Evolutionary conservation across 2,329 filamentous ascomycete genomes (phyloP), one percentile per base, ranked within the genome.

Genomic region (Calonectria pseudoturangicola): DNA sequence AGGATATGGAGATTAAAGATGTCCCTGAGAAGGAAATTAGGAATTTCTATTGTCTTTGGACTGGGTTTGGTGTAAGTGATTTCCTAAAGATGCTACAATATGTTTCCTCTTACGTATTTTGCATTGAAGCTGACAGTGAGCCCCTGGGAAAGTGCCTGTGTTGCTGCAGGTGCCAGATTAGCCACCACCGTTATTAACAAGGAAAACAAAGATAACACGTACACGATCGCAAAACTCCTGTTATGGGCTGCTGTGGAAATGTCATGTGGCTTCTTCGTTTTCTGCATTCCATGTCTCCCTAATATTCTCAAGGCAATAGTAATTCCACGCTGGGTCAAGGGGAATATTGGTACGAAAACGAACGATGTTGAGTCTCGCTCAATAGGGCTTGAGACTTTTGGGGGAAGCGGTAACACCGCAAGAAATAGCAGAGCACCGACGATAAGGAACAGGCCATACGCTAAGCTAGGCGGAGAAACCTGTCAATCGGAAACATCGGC

Each of bases 1-100:
- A 36, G 30, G 10, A 58, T 58, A 58, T 58, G 51, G 51, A 58
- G 51, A 58, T 3, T 58, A 10, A 58, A 58, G n/a, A 58, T 58
- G 51, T 58, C 51, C 2, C 15, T 33, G 21, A 30, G 30, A 33
- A 58, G 51, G 21, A 58, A 58, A 12, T 58, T 58, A 5, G 51
- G 51, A 7, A 21, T 58, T 2, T 58, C 51, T 21, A 39, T 58
- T 39, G 51, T 58, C 30, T 58, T 58, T 39, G 51, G 51, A 16
- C 25, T 58, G 51, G 51, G 51, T 13, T 39, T 58, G 4, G 30
- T 58, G 51, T 58, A 25, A 58, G 51, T 58, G 12, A 36, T 12
- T 21, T 9, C 25, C 30, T 9, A 2, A 8, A n/a, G 12, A 18
- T 18, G 16, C n/a, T 28, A 12, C 4, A 33, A 36, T 13, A 36